Percentiles rank a stretch among this genome's conserved stretches.
Evolutionary conservation across 495 filamentous ascomycete genomes (phyloP).

Genomic region (Lophiostoma macrostomum): DNA sequence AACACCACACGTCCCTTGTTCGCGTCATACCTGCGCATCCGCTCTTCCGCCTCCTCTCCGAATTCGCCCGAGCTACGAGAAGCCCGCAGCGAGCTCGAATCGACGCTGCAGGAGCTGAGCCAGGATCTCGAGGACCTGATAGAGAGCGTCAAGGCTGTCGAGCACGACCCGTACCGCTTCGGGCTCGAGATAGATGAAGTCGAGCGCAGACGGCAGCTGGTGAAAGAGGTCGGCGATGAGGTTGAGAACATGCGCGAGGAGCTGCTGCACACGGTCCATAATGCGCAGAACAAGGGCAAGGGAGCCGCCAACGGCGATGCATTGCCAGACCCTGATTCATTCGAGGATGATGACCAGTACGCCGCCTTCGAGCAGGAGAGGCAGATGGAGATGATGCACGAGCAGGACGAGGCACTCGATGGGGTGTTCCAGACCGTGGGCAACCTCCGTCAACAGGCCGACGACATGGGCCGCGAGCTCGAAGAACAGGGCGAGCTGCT

Average conservation of each 20-base stretch:
- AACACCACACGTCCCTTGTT: conserved; percentile 78
- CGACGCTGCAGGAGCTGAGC: conserved; percentile 69
- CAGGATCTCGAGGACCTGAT: conserved; percentile 87
- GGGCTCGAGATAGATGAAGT: conserved; percentile 85
- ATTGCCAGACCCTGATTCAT: conserved; percentile 70
- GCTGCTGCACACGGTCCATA: conserved; percentile 55
- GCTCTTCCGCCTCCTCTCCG: conserved; percentile 68
- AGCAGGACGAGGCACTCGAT: conserved; percentile 91
- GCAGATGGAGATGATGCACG: conserved; percentile 86
- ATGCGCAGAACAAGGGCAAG: conserved; percentile 38
- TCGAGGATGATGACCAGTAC: conserved; percentile 63
- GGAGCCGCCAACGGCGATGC: conserved; percentile 41
- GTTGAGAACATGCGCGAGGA: conserved; percentile 86
- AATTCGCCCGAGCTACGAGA: conserved; percentile 81
- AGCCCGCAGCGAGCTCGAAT: conserved; percentile 76
- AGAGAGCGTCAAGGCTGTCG: conserved; percentile 82
- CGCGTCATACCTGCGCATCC: conserved; percentile 93
- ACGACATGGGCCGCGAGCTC: conserved; percentile 91
- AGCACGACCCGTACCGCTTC: conserved; percentile 84
- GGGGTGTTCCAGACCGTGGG: conserved; percentile 91
- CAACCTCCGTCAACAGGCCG: conserved; percentile 80
- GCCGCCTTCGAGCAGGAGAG: conserved; percentile 89
- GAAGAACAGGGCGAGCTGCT: conserved; percentile 87
- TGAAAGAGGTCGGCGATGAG: conserved; percentile 85
- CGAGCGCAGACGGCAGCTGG: conserved; percentile 71